phyloP scores from a whole-genome alignment of 108 stramenopile species.

The Cyclostephanos tholiformis region DNA sequence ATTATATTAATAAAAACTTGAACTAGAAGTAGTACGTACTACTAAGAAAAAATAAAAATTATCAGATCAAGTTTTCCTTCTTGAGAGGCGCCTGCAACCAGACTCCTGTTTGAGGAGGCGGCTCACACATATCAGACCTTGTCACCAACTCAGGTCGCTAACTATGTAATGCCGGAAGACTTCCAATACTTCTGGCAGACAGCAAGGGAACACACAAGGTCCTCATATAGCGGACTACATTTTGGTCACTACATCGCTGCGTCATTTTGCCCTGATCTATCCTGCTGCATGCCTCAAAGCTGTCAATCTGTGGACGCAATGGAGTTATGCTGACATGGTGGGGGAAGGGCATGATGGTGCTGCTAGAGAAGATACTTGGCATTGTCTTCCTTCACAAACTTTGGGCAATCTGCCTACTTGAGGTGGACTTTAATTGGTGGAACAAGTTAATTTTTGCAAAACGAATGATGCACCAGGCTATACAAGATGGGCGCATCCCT shows the following conservation, averaged over 20 bases:
- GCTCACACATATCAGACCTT: not conserved
- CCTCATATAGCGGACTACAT: constrained; percentile 18
- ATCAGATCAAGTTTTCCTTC: too few relatives aligned
- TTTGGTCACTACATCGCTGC: constrained; percentile 24
- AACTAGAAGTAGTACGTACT: too few relatives aligned
- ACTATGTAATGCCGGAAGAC: constrained; percentile 7
- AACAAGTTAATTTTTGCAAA: constrained; percentile 23
- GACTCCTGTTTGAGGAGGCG: constrained; percentile 15
- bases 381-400: constrained; percentile 22
- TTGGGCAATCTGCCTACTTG: constrained; percentile 26
- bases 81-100: not conserved
- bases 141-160: not conserved
- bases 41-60: too few relatives aligned
- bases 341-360: constrained; percentile 14
- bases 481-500: not conserved
- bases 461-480: constrained; percentile 14
- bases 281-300: constrained; percentile 16
- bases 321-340: constrained; percentile 22
- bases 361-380: constrained; percentile 36
- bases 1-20: too few relatives aligned
- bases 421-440: constrained; percentile 43
- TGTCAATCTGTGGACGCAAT: not conserved
- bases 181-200: constrained; percentile 20
- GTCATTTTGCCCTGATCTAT: not conserved
- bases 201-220: constrained; percentile 3